These are phyloP conservation scores for Globisporangium alternatum DNA, from an alignment of 352 stramenopile genomes.

Conservation along the genomic window DNA sequence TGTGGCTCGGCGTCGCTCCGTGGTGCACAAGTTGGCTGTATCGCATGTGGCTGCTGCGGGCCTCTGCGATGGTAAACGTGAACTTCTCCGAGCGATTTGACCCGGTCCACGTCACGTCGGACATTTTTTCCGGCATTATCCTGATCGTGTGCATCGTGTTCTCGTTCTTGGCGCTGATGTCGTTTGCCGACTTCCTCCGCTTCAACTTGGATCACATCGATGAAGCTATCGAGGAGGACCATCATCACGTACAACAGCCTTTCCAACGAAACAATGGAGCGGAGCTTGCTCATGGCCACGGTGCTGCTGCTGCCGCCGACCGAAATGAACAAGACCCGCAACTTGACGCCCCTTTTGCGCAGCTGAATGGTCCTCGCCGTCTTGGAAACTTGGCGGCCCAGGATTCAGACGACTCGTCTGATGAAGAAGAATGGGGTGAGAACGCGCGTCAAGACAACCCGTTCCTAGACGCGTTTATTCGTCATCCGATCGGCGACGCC, in stretches of 20 bases:
- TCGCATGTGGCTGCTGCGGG: constrained; percentile 90
- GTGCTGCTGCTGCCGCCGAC: neutral
- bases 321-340: constrained; percentile 27
- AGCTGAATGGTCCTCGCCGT: constrained; percentile 29
- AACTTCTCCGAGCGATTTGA: constrained; percentile 82
- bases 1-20: constrained; percentile 89
- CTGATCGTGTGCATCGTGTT: constrained; percentile 92
- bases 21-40: constrained; percentile 94
- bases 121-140: constrained; percentile 89
- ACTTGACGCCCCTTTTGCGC: constrained; percentile 30
- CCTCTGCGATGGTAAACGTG: constrained; percentile 81
- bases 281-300: constrained; percentile 1
- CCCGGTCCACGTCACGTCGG: constrained; percentile 57
- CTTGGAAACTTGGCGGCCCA: constrained; percentile 38
- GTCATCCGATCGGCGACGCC: constrained; percentile 30
- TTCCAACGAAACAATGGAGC: constrained; percentile 8
- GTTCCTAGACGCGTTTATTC: constrained; percentile 43
- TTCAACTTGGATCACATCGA: constrained; percentile 90
- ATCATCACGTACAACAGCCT: constrained; percentile 18
- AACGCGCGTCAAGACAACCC: constrained; percentile 23
- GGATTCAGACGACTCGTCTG: constrained; percentile 49
- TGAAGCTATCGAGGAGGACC: constrained; percentile 46
- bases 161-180: constrained; percentile 95
- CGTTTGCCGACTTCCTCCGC: constrained; percentile 90
- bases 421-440: constrained; percentile 42